Evolutionary conservation across 2,329 filamentous ascomycete genomes (phyloP), one percentile per base, ranked within the genome.

Genomic region (Colletotrichum acutatum): DNA sequence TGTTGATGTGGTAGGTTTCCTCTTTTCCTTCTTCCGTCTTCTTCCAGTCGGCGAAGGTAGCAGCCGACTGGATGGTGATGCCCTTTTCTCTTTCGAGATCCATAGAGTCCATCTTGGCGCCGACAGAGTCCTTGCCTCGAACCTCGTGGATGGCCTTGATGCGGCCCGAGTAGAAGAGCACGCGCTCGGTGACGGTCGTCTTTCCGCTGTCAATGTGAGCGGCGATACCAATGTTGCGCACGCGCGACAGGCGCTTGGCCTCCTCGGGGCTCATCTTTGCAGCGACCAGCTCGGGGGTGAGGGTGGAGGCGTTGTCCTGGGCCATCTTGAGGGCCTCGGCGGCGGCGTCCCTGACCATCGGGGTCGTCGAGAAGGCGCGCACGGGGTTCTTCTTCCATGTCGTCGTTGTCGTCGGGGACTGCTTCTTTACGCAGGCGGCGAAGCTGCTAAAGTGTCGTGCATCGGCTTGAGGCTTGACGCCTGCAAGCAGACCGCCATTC

Each of bases 81-180:
- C 97, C 97, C 87, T 98, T 98, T 83, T 98, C 97, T 84, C 97
- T 90, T 86, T 99, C 97, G 77, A 99, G 88, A 78, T 99, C 97
- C 97, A 99, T 99, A 30, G 95, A 98, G 87, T 99, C 97, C 97
- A 99, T 99, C 87, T 99, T 99, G 74, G 97, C 97, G 76, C 97
- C 97, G 53, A 98, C 95, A 46, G 94, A 91, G 88, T 99, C 97
- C 81, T 96, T 95, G 72, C 95, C 95, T 80, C 97, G 91, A 56
- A 99, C 97, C 85, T 99, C 97, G 86, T 99, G 97, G 79, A 99
- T 98, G 37, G 94, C 90, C 82, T 97, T 97, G 85, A 98, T 98
- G 81, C 97, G 93, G 76, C 97, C 97, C 68, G 97, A 98, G 84
- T 99, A 99, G 89, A 95, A 99, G 70, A 99, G 92, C 57, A 99